Conservation (phyloP, 352 stramenopile species). For the Phytophthora syringae region DNA sequence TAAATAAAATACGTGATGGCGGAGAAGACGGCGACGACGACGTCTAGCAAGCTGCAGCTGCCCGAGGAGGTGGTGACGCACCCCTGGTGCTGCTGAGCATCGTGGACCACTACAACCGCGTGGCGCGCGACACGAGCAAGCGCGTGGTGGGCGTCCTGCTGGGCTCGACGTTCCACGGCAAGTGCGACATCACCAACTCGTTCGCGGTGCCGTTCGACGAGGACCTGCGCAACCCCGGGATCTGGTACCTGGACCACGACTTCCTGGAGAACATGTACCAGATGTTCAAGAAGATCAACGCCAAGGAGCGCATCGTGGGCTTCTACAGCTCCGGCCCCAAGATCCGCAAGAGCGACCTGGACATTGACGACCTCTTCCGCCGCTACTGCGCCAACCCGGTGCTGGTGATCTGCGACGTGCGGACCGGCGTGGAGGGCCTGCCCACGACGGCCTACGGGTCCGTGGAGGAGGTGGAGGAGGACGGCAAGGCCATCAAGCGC, state of each 20-base stretch:
- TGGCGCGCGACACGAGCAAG: conserved; percentile 98
- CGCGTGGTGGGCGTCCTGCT: conserved; percentile 98
- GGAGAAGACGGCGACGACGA: neutral
- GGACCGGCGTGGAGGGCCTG: conserved; percentile 94
- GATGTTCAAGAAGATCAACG: conserved; percentile 96
- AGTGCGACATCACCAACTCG: conserved; percentile 94
- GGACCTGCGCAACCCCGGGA: conserved; percentile 95
- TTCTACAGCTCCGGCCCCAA: conserved; percentile 99
- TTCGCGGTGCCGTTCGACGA: conserved; percentile 99
- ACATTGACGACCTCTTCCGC: conserved; percentile 96
- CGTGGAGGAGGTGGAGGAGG: conserved; percentile 96
- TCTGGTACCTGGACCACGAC: conserved; percentile 99
- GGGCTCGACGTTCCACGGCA: conserved; percentile 94
- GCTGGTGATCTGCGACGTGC: conserved; percentile 99
- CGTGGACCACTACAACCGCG: conserved; percentile 99
- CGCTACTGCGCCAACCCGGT: conserved; percentile 96
- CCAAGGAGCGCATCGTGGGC: conserved; percentile 98
- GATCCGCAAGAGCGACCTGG: conserved; percentile 94
- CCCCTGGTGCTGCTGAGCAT: conserved; percentile 99
- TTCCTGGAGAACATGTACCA: conserved; percentile 98
- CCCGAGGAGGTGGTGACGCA: conserved; percentile 96
- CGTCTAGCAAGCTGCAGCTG: conserved; percentile 50
- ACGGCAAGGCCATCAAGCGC: conserved; percentile 96
- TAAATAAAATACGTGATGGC: no score
- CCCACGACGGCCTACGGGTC: conserved; percentile 98